Evolutionary conservation across 371 early-diverging fungal genomes (phyloP).

Genomic region (Capillidium heterosporum): DNA sequence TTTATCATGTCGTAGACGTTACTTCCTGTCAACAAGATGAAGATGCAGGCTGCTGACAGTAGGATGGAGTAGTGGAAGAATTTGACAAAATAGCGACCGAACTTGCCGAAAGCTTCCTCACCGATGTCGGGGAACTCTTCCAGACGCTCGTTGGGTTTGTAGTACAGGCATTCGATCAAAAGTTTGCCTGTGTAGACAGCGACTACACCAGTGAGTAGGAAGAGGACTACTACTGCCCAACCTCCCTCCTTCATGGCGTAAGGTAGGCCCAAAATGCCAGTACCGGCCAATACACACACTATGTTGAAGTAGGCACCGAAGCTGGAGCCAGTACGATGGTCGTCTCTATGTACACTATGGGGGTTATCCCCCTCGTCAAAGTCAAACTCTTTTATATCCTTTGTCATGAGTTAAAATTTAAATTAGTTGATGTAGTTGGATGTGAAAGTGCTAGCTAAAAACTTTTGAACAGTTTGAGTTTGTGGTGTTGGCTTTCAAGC

Average conservation of each 20-base stretch:
- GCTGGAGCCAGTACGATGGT: constrained; percentile 8
- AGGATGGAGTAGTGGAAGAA: constrained; percentile 45
- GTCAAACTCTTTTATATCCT: too few species aligned
- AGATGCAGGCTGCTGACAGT: constrained; percentile 55
- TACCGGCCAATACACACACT: constrained; percentile 68
- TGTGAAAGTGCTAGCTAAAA: too few species aligned
- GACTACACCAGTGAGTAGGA: constrained; percentile 53
- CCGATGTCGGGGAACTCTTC: constrained; percentile 39
- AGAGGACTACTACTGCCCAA: constrained; percentile 59
- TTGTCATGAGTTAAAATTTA: too few species aligned
- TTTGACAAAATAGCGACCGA: constrained; percentile 33
- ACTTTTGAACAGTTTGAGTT: too few species aligned
- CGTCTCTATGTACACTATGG: background rate
- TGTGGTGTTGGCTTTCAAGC: too few species aligned
- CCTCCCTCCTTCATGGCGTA: constrained; percentile 61
- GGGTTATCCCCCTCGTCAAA: too few species aligned
- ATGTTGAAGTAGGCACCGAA: constrained; percentile 38
- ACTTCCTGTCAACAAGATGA: constrained; percentile 49
- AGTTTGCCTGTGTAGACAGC: constrained; percentile 49
- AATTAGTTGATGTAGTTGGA: too few species aligned
- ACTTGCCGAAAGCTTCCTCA: constrained; percentile 39
- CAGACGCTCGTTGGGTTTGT: constrained; percentile 19
- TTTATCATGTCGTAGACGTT: constrained; percentile 34
- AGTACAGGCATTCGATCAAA: constrained; percentile 51
- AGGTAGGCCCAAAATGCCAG: constrained; percentile 69